These are phyloP conservation scores for Dactylellina leptospora DNA, from an alignment of 2,329 filamentous ascomycete species.

Conservation along the genomic window DNA sequence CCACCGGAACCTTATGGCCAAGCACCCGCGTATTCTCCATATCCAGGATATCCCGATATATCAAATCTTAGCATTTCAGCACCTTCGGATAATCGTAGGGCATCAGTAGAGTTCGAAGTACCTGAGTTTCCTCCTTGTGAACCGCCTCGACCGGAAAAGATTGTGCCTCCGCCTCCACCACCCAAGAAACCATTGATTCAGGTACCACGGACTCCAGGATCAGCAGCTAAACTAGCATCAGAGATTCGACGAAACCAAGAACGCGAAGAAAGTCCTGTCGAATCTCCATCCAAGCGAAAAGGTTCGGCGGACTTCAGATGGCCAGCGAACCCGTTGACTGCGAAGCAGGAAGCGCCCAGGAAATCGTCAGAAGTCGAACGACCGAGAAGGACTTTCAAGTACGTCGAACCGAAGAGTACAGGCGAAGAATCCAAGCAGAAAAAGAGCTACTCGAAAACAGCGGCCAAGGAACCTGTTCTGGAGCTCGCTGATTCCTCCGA, in stretches of 20 bases:
- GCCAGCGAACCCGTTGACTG: conserved; percentile 35
- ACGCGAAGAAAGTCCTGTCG: background rate
- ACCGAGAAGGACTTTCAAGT: conserved; percentile 29
- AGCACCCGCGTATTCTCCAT: conserved; percentile 33
- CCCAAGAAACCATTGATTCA: conserved; percentile 42
- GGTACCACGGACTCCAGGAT: background rate
- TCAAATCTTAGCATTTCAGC: conserved; percentile 34
- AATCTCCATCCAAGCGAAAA: conserved; percentile 26
- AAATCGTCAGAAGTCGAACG: conserved; percentile 13
- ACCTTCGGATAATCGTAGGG: background rate
- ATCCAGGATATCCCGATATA: conserved; percentile 35
- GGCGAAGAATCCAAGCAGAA: conserved; percentile 28
- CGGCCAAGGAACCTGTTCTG: conserved; percentile 29
- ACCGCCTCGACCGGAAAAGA: conserved; percentile 16
- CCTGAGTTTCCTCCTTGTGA: conserved; percentile 11
- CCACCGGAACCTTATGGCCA: conserved; percentile 25
- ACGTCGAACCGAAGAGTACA: conserved; percentile 1
- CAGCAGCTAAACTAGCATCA: background rate
- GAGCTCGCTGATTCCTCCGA: conserved; percentile 60
- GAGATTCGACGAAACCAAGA: conserved; percentile 8
- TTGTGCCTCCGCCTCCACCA: conserved; percentile 21
- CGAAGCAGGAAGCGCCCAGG: conserved; percentile 14
- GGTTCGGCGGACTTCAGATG: conserved; percentile 40
- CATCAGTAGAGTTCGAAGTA: background rate
- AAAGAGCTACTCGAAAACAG: conserved; percentile 2